Base-by-base conservation (phyloP, 306 rosid species). In the Lathyrus oleraceus region DNA sequence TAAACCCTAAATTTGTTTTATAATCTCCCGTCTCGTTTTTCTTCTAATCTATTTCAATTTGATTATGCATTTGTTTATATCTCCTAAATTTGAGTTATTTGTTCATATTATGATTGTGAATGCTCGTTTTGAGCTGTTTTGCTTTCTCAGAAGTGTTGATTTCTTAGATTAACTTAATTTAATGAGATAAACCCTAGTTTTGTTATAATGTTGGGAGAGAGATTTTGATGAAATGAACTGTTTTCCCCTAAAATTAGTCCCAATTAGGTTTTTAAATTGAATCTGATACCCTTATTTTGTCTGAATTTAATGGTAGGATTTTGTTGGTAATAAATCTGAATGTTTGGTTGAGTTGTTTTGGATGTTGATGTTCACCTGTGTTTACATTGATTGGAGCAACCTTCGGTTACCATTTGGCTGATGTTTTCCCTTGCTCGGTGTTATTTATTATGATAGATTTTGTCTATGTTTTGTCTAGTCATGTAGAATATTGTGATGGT, bases 401-500 rank as follows among this genome's bases (percentile, higher is more conserved):
- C n/a, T 56, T 74, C 57, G 30, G 17, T 73, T n/a, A 14, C 38
- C 52, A 28, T 17, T 45, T 35, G 4, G 20, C 8, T 14, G 28
- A 17, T 40, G 3, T 5, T 40, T 52, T 30, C 27, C 16, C 14
- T 61, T 38, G 53, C 25, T 42, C 30, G 2, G 61, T 44, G 16
- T 16, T 38, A 5, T 5, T 63, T 20, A 38, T 36, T 53, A 10
- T 20, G 23, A 13, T 17, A 39, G 68, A 39, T 58, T 57, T 45
- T 42, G 27, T 36, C 9, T 28, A 28, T 51, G 23, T 30, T 11
- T 56, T 25, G 6, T 19, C 14, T 14, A 40, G 58, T 27, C 25
- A 53, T 13, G 71, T 14, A 10, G 56, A 52, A 52, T 52, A 20
- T 62, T 54, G 48, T 36, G 42, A 14, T 54, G 51, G 64, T n/a